Evolutionary conservation across 2,329 filamentous ascomycete species (phyloP).

Genomic region (Fusarium caatingaense): DNA sequence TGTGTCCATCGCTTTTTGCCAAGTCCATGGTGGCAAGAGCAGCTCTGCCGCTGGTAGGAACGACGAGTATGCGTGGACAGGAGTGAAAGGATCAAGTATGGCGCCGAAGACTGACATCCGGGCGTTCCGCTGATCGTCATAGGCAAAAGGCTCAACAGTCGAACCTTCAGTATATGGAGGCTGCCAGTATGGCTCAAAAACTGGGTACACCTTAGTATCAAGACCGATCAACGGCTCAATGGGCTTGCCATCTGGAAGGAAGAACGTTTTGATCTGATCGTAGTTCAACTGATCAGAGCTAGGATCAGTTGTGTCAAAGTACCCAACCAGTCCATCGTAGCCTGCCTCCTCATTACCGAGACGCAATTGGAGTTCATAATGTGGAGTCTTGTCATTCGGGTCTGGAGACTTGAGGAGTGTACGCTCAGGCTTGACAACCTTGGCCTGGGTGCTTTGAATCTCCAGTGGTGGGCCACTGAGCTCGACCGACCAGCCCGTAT

Average conservation of each 20-base stretch:
- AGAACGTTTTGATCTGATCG: neutral
- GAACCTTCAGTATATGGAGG: slow-evolving; percentile 8
- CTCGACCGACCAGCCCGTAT: slow-evolving; percentile 55
- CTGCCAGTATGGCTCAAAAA: slow-evolving; percentile 44
- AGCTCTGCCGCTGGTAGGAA: slow-evolving; percentile 49
- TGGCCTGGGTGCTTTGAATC: neutral
- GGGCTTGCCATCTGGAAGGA: neutral
- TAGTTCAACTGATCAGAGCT: neutral
- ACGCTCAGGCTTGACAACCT: neutral
- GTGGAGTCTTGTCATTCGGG: neutral
- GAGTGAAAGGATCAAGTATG: slow-evolving; percentile 53
- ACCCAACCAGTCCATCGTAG: neutral
- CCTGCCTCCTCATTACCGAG: neutral
- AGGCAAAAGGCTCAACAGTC: slow-evolving; percentile 40
- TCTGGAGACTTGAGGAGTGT: neutral
- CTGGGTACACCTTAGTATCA: slow-evolving; percentile 39
- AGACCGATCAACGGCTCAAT: neutral
- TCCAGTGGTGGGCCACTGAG: slow-evolving; percentile 23
- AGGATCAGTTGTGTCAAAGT: neutral
- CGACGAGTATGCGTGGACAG: slow-evolving; percentile 51
- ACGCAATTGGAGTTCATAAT: neutral
- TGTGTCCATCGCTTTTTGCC: slow-evolving; percentile 50
- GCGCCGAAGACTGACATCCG: slow-evolving; percentile 43
- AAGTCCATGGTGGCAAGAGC: slow-evolving; percentile 52
- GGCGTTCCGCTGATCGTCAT: slow-evolving; percentile 21